Conservation (phyloP, 495 filamentous ascomycete species). For the Aspergillus incahuasiensis region DNA sequence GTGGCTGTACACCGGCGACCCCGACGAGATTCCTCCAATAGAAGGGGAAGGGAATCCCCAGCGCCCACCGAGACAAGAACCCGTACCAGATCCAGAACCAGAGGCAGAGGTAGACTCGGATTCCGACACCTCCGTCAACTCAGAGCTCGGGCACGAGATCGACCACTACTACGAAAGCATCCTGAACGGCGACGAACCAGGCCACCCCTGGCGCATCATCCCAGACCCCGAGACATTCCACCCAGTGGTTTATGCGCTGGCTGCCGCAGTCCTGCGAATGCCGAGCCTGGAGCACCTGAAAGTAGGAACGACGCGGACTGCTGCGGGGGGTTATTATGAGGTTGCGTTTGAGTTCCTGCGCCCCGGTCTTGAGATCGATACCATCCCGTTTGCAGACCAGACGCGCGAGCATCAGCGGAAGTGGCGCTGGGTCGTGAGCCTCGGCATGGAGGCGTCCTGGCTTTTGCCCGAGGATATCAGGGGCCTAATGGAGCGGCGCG, state of each 20-base stretch:
- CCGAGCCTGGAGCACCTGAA: background rate
- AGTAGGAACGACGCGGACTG: background rate
- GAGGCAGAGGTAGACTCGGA: background rate
- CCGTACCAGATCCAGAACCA: too few relatives aligned
- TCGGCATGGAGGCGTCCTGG: background rate
- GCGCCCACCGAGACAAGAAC: too few relatives aligned
- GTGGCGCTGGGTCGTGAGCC: background rate
- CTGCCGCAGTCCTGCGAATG: background rate
- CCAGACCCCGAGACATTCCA: slow-evolving; percentile 1
- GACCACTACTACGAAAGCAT: background rate
- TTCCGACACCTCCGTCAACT: too few relatives aligned
- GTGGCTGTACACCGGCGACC: slow-evolving; percentile 12
- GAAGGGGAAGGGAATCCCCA: background rate
- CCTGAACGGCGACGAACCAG: background rate
- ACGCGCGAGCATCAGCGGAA: too few relatives aligned
- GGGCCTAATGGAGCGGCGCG: background rate
- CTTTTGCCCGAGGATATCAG: background rate
- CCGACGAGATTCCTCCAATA: background rate
- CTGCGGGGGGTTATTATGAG: background rate
- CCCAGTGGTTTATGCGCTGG: background rate
- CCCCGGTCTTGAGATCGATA: background rate
- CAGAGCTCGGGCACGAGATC: background rate
- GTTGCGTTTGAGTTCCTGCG: background rate
- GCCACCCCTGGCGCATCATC: background rate
- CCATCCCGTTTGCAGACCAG: too few relatives aligned